phyloP scores from a whole-genome alignment of 106 monocot genomes.

The Dendrobium nobile region DNA sequence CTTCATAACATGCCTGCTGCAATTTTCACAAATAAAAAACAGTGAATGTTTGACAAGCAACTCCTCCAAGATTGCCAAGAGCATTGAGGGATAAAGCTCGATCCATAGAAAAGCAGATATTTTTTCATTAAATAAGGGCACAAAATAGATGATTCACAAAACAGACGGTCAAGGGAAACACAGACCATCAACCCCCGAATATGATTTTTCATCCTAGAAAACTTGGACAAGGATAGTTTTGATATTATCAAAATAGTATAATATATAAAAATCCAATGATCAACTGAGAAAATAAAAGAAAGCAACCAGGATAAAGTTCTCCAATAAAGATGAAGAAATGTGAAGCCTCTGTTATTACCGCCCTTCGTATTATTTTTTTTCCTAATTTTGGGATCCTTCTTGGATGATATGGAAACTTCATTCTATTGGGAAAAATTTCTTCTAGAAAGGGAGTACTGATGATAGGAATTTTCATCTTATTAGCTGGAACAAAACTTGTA shows the following conservation, averaged over 20 bases:
- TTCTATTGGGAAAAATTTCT: no score
- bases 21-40: slow-evolving; percentile 9
- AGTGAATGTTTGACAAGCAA: neutral
- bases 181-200: neutral
- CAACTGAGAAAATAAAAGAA: neutral
- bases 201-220: neutral
- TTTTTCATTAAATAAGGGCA: neutral
- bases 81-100: neutral
- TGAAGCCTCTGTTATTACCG: neutral
- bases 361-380: neutral
- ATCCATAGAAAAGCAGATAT: neutral
- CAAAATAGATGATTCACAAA: neutral
- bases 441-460: no score
- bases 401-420: neutral
- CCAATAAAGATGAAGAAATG: neutral
- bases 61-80: neutral
- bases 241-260: neutral
- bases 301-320: neutral
- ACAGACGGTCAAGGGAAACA: neutral
- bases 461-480: no score
- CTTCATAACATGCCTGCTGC: slow-evolving; percentile 17
- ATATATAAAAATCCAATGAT: neutral
- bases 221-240: neutral
- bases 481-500: no score
- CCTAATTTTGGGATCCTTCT: no score